Conservation (phyloP, 2,329 filamentous ascomycete genomes). For the Lasiodiplodia sp. region DNA sequence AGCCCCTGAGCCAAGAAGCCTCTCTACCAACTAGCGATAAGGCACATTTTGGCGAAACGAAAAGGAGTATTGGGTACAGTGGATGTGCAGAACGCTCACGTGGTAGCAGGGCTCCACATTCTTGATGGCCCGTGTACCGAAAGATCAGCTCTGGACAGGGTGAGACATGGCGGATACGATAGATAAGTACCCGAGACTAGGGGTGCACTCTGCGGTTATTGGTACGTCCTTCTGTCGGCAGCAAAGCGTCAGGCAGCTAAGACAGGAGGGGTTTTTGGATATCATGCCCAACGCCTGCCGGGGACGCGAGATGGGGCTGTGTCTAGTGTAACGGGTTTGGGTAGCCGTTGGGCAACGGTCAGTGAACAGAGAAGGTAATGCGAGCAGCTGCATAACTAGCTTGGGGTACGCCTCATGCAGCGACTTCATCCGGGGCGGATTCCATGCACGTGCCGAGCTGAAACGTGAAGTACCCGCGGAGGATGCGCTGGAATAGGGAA, state of each 20-base stretch:
- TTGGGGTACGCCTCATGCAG: constrained; percentile 5
- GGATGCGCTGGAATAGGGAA: constrained; percentile 5
- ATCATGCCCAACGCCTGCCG: background rate
- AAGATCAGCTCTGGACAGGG: background rate
- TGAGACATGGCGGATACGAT: background rate
- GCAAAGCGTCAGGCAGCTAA: background rate
- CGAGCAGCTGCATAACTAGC: constrained; percentile 7
- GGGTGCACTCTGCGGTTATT: background rate
- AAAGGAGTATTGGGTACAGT: background rate
- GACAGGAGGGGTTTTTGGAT: no score
- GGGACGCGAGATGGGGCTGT: background rate
- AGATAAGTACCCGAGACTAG: constrained; percentile 4
- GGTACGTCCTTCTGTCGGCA: background rate
- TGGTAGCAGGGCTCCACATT: background rate
- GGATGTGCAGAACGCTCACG: background rate
- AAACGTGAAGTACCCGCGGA: background rate
- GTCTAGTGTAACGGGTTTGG: background rate
- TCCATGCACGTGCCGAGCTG: background rate
- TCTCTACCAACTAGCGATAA: background rate
- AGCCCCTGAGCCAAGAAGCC: background rate
- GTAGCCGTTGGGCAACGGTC: background rate
- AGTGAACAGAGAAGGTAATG: background rate
- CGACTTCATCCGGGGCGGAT: background rate
- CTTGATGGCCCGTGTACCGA: background rate
- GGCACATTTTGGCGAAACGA: background rate